A percentile compares a stretch with the other conserved stretches of the same genome.
Evolutionary conservation across 345 rosid genomes (phyloP).

Genomic region (Leavenworthia alabamica): DNA sequence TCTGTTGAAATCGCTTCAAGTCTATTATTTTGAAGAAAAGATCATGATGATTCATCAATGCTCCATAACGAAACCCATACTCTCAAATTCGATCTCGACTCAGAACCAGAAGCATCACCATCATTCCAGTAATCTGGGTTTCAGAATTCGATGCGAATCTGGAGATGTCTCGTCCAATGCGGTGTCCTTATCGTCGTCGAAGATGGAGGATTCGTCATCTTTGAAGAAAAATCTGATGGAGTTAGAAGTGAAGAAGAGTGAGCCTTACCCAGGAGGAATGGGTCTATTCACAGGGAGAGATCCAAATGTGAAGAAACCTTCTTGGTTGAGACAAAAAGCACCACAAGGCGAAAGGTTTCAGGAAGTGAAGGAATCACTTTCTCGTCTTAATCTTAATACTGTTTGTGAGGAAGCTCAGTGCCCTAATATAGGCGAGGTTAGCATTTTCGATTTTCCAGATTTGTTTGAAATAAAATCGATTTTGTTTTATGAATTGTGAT

Average conservation of each 20-base stretch:
- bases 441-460: background rate
- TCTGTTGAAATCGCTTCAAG: background rate
- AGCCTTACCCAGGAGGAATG: conserved; percentile 53
- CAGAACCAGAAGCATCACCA: conserved; percentile 24
- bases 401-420: conserved; percentile 98
- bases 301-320: conserved; percentile 76
- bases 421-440: conserved; percentile 92
- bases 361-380: conserved; percentile 66
- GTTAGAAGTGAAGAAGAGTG: conserved; percentile 24
- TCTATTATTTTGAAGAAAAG: background rate
- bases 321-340: conserved; percentile 88
- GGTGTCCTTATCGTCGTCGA: conserved; percentile 15
- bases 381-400: conserved; percentile 74
- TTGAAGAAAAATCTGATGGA: conserved; percentile 32
- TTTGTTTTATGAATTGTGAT: background rate
- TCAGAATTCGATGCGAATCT: conserved; percentile 42
- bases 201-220: conserved; percentile 12
- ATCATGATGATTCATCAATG: conserved; percentile 32
- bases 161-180: conserved; percentile 27
- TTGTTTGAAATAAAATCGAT: background rate
- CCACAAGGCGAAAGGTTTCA: conserved; percentile 76
- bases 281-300: conserved; percentile 81
- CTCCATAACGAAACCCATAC: conserved; percentile 43
- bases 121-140: background rate
- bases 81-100: conserved; percentile 38